Evolutionary conservation across 805 yeast genomes (phyloP).

Genomic region (Ogataea polymorpha): DNA sequence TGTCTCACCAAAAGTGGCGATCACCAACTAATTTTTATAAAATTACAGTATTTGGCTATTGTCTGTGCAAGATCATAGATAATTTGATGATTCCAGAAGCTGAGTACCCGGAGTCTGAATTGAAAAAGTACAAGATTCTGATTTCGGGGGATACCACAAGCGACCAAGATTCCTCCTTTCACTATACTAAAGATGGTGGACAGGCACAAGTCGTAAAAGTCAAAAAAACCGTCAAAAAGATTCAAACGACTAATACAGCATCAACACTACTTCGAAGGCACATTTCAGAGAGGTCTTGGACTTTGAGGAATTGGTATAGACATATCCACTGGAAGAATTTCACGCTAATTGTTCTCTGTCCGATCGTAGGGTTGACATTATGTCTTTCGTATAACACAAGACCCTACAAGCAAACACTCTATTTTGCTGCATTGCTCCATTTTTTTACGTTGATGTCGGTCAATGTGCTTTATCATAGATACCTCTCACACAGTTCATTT

Average conservation of each 20-base stretch:
- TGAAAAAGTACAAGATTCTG: constrained; percentile 20
- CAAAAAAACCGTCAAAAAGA: constrained; percentile 20
- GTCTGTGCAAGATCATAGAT: background rate
- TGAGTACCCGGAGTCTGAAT: constrained; percentile 30
- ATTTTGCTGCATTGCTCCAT: constrained; percentile 55
- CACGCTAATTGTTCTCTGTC: constrained; percentile 52
- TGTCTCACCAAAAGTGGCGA: too few species aligned
- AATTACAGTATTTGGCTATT: background rate
- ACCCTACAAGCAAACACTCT: constrained; percentile 35
- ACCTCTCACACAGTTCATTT: constrained; percentile 65
- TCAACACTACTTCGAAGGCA: constrained; percentile 36
- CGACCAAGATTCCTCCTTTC: background rate
- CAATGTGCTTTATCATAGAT: constrained; percentile 81
- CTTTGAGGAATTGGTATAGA: constrained; percentile 65
- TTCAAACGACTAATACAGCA: constrained; percentile 20
- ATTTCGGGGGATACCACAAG: background rate
- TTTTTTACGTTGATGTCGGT: constrained; percentile 63
- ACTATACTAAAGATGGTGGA: constrained; percentile 7
- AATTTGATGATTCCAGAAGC: constrained; percentile 28
- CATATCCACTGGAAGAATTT: constrained; percentile 77
- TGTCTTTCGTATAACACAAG: constrained; percentile 8
- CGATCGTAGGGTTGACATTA: constrained; percentile 34
- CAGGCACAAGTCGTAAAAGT: constrained; percentile 31
- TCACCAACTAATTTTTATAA: background rate
- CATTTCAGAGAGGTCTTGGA: constrained; percentile 73